Conservation (phyloP, 441 rosid species). For the Metrosideros polymorpha region DNA sequence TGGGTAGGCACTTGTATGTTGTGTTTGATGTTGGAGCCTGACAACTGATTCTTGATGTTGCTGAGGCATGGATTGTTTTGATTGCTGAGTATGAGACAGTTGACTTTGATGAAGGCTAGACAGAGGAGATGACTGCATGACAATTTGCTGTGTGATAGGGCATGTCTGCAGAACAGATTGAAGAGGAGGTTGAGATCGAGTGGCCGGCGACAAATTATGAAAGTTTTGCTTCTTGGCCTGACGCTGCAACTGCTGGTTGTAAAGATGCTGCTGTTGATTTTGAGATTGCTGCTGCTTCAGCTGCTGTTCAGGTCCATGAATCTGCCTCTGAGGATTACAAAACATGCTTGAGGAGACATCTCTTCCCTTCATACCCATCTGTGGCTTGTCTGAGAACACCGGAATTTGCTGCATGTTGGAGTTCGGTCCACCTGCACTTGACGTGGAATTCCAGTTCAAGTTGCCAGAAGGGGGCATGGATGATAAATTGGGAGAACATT, state of each 20-base stretch:
- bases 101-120: background rate
- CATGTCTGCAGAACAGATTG: background rate
- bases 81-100: background rate
- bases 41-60: background rate
- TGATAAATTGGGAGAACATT: background rate
- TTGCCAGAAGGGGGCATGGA: background rate
- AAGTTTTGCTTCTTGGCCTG: background rate
- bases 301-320: background rate
- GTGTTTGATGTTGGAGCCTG: background rate
- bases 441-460: background rate
- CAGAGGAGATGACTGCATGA: background rate
- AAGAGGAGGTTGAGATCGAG: background rate
- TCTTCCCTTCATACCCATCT: background rate
- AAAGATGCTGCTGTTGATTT: background rate
- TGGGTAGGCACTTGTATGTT: background rate
- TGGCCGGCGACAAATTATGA: background rate
- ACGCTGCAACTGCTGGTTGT: background rate
- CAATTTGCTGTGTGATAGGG: background rate
- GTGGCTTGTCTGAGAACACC: background rate
- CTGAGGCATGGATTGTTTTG: background rate
- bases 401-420: background rate
- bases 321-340: background rate
- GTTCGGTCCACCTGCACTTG: background rate
- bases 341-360: background rate
- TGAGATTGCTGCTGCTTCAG: background rate